A percentile compares a stretch with the other conserved stretches of the same genome.
Conservation (phyloP, 768 basidiomycete genomes). For the Pisolithus tinctorius region DNA sequence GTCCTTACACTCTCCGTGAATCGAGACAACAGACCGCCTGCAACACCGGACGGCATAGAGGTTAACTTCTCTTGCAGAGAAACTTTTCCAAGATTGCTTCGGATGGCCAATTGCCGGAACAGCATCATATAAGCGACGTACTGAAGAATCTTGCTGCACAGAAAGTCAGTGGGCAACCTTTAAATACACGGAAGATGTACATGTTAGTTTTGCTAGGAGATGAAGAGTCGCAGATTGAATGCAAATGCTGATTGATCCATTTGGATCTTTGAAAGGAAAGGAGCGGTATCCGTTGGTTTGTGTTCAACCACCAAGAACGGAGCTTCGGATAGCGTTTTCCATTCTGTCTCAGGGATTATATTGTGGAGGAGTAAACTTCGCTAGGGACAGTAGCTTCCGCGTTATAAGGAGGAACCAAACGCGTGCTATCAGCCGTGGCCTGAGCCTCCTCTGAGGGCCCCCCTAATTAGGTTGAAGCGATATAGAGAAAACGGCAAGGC, state of each 20-base stretch:
- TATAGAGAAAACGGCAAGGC: too few relatives aligned
- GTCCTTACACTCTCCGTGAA: conserved; percentile 76
- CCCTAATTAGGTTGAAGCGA: too few relatives aligned
- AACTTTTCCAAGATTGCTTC: conserved; percentile 39
- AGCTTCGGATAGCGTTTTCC: conserved; percentile 58
- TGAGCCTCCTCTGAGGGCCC: conserved; percentile 77
- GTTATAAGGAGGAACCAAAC: conserved; percentile 74
- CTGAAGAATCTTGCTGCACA: conserved; percentile 58
- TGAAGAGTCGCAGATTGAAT: conserved; percentile 30
- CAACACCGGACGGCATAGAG: conserved; percentile 51
- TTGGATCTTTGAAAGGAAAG: conserved; percentile 57
- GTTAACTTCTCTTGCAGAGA: conserved; percentile 50
- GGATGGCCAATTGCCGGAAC: conserved; percentile 45
- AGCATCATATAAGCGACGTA: conserved; percentile 81
- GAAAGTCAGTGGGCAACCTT: background rate
- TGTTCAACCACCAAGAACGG: conserved; percentile 47
- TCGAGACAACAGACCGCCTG: conserved; percentile 68
- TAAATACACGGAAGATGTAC: conserved; percentile 34
- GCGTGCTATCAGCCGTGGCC: conserved; percentile 51
- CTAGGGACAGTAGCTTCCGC: conserved; percentile 56
- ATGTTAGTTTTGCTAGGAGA: conserved; percentile 54
- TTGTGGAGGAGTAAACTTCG: conserved; percentile 70
- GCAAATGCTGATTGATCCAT: conserved; percentile 69
- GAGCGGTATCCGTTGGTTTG: conserved; percentile 43
- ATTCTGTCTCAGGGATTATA: conserved; percentile 77